Evolutionary conservation across 1,139 yeast species (phyloP), one percentile per base, ranked within the genome.

Genomic region (Suhomyces atakaporum): DNA sequence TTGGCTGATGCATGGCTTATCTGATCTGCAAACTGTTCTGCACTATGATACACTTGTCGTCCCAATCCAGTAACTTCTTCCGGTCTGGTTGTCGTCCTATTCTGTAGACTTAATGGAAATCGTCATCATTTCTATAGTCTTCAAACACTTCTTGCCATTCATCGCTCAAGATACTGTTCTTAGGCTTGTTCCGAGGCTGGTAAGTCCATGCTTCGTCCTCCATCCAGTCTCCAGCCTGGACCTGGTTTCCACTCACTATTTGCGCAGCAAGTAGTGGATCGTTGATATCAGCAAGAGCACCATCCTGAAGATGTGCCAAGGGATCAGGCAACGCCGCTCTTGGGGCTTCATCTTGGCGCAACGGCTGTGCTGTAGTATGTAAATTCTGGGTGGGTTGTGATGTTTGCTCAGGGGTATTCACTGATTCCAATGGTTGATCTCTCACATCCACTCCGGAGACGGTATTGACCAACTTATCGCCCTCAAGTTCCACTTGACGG

Each of bases 231-330:
- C 39, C 23, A 2, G 54, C 35, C 27, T 54, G 50, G 14, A 70
- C 73, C 46, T 71, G 77, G 31, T 68, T 63, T 0, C 76, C 76
- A 47, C 73, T 66, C 7, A 68, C 51, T 4, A 69, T 53, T 40
- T 63, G 56, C 4, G 77, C 77, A 3, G 75, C 74, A 34, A 63
- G 56, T 10, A 71, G 53, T 2, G 75, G 69, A 33, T 59, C 62
- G 13, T 29, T 45, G 13, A 61, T 44, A 25, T 54, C 63, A n/a
- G 45, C 50, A 10, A 71, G 50, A 14, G 53, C 61, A 1, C 75
- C 75, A 34, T 69, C 73, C 32, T 53, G 53, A n/a, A 71, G 57
- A 43, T 71, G 77, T 2, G 75, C 73, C 36, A 71, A 54, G 0
- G 77, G 77, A 42, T 71, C 77, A 3, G 76, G 75, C 16, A 70